Conservation (phyloP, 139 green algal species). For the Edaphochlamys debaryana region DNA sequence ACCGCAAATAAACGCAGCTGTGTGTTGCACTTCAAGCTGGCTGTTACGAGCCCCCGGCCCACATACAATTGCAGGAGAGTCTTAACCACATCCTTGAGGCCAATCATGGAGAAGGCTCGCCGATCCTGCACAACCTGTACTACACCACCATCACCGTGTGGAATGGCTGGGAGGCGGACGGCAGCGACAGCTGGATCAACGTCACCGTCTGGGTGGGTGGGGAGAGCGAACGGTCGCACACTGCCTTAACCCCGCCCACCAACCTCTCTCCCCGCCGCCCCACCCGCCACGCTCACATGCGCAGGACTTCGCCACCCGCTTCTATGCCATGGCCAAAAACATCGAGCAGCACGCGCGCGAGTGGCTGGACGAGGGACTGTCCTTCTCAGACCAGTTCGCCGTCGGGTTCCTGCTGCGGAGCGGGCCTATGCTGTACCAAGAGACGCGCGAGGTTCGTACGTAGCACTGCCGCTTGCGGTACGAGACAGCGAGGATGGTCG, state of each 20-base stretch:
- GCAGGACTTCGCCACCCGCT: conserved; percentile 11
- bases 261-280: too few species aligned
- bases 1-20: too few species aligned
- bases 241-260: too few species aligned
- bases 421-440: neutral
- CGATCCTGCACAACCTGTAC: neutral
- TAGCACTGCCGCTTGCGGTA: too few species aligned
- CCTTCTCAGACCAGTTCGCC: neutral
- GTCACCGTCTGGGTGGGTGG: conserved; percentile 12
- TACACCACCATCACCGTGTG: neutral
- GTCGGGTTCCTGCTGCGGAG: conserved; percentile 15
- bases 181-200: neutral
- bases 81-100: neutral
- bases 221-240: too few species aligned
- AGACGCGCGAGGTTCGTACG: neutral
- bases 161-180: neutral
- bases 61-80: too few species aligned
- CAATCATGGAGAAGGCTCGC: neutral
- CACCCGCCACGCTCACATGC: too few species aligned
- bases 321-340: conserved; percentile 10
- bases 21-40: too few species aligned
- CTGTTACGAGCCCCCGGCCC: too few species aligned
- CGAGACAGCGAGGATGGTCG: too few species aligned
- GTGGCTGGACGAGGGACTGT: neutral
- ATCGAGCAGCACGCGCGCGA: neutral